Evolutionary conservation across 140 eudicot species (phyloP), one percentile per base, ranked within the genome.

Genomic region (Ambrosia hybrid): DNA sequence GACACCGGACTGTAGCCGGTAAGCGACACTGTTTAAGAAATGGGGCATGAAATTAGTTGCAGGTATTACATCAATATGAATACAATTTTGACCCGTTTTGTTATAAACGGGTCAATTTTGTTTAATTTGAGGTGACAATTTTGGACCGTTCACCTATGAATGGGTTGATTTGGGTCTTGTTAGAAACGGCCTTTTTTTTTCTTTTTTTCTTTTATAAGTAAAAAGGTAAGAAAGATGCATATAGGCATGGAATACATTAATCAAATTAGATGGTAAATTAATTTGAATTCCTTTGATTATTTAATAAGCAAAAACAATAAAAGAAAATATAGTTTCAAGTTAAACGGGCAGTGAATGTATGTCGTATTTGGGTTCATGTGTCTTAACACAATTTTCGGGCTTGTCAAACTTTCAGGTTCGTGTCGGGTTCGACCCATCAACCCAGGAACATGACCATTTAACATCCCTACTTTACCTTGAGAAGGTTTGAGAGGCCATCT

Each of bases 401-500:
- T n/a, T n/a, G n/a, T n/a, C n/a, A n/a, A n/a, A n/a, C n/a, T n/a
- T 46, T 46, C 52, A 46, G 11, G 3, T 46, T 0, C 52, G 52
- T 46, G 52, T 2, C 52, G 9, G 0, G 52, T 46, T 46, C 7
- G 51, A 45, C 41, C 41, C 41, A n/a, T 12, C 52, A 46, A 46
- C 52, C n/a, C 52, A 9, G 12, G n/a, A 46, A 46, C n/a, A 8
- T 12, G 3, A 9, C 52, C 13, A 11, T 2, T 46, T 46, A 46
- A 46, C 52, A 46, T 12, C 13, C 3, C n/a, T 46, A 46, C 9
- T 49, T 73, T 88, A 94, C 99, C 95, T 94, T 94, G 60, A 94
- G 77, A 67, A 94, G 91, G 82, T 89, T 90, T 53, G 88, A 84
- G 65, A 94, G 99, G 61, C 99, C 99, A 79, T 94, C 99, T 21